Evolutionary conservation across 225 moss, liverwort and hornwort species (phyloP).

Genomic region (Antitrichia curtipendula): DNA sequence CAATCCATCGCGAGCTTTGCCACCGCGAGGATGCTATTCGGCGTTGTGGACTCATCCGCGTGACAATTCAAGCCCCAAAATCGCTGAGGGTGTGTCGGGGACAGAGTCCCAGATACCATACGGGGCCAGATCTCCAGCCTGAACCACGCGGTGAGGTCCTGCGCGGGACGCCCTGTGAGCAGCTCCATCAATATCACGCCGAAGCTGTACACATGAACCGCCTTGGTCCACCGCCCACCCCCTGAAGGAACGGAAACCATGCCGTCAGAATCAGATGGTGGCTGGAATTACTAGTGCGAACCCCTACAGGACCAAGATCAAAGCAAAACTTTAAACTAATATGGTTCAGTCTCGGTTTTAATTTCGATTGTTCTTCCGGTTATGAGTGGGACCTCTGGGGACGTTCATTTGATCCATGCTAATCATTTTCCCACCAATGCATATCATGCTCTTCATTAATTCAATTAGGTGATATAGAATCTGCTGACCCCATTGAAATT

Average conservation of each 20-base stretch:
- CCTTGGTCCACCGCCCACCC: constrained; percentile 11
- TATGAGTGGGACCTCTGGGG: neutral
- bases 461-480: neutral
- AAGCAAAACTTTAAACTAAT: neutral
- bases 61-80: too few species aligned
- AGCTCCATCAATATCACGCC: too few species aligned
- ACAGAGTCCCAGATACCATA: neutral
- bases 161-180: neutral
- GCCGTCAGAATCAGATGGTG: neutral
- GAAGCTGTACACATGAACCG: constrained; percentile 18
- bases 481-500: neutral
- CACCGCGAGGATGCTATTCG: constrained; percentile 15
- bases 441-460: neutral
- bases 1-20: constrained; percentile 50
- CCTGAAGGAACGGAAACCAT: neutral
- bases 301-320: neutral
- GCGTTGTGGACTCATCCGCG: neutral
- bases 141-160: constrained; percentile 10
- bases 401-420: neutral
- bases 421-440: too few species aligned
- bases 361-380: neutral
- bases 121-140: neutral
- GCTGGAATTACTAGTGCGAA: neutral
- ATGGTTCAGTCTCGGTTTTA: neutral
- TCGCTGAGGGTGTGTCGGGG: too few species aligned